Base-by-base conservation (phyloP, 2,329 filamentous ascomycete genomes). In the Rugonectria rugulosa region DNA sequence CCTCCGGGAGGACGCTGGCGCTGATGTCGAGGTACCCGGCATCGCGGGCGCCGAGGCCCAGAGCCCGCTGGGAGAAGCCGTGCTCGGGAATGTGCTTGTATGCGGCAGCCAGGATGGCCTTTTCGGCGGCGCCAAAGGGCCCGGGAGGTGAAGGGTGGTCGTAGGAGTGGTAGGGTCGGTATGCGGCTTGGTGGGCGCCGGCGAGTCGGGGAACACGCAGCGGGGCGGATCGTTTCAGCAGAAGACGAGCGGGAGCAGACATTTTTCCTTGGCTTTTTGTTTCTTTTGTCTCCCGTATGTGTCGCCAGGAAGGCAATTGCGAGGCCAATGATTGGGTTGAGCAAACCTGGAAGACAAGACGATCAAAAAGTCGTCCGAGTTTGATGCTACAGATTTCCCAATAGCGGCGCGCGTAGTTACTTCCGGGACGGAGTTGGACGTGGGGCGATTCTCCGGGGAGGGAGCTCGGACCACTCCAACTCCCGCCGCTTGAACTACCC, bases 11-110 rank as follows among this genome's bases (percentile, higher is more conserved):
- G 17, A 97, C 79, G 68, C 92, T 93, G 9, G 90, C 86, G 56
- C 91, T 93, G 55, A 94, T 92, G 70, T 95, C 91, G 47, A 92
- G 86, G 72, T 94, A 97, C 38, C 93, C 92, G 15, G 88, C 87
- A 68, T 97, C 92, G 68, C 87, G 87, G 57, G 91, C 91, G 58
- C 94, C 95, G 19, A 90, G 83, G 37, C 85, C 83, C 9, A 99
- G 81, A 1, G 93, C 81, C 17, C 84, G 80, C 43, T 81, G 77
- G 0, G 91, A 91, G 81, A 98, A 99, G 71, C 95, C 95, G 72
- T 92, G 84, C 45, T 82, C 73, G 15, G 92, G 92, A 9, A 98
- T 87, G 72, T 96, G 90, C 24, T 77, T 72, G 66, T 95, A 85
- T 15, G 93, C 89, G n/a, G 92, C 86, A 40, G 88, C 82, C 60